Base-by-base conservation (phyloP, 2,329 filamentous ascomycete genomes). In the Sporothrix schenckii region DNA sequence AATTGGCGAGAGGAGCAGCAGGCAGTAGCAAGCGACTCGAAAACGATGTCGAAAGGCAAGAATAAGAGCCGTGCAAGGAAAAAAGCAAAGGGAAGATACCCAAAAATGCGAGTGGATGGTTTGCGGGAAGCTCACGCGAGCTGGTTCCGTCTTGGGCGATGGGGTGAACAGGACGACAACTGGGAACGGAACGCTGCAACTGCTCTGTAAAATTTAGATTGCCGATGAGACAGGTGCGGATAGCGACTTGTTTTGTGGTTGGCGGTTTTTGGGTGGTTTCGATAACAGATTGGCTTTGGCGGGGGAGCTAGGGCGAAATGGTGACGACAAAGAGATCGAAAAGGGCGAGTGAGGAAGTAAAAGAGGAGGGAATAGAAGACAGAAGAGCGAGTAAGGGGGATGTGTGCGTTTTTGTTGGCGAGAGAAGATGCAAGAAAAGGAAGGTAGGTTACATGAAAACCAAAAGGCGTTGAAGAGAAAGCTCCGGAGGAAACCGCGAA, bases 231-330 rank as follows among this genome's bases (percentile, higher is more conserved):
- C 52, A 13, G 52, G 24, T 54, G 21, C 21, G 50, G 50, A 53
- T 21, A 53, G 50, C 50, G 50, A 53, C 50, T 34, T 30, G 39
- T 60, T 60, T 41, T 30, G 60, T 19, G 60, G 21, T 49, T 63
- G 39, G 58, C 3, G 41, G 21, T 41, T 21, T 41, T 24, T 24
- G 24, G 39, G 58, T 1, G 41, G 21, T 41, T 21, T 41, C 60
- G 60, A 63, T 63, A 63, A 63, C 34, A 30, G 44, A 30, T 63
- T 44, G n/a, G 60, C 27, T 49, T 49, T 63, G 41, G 60, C 60
- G 60, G 41, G 60, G 60, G 30, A 49, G 56, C n/a, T 24, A 24
- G 34, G 34, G 56, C 34, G 56, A 11, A 41, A 60, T 21, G 19
- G 27, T n/a, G 24, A 21, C 9, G 56, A 60, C 34, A 41, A 61